Percentiles rank a stretch among this genome's conserved stretches.
phyloP scores from a whole-genome alignment of 495 filamentous ascomycete species.

The Podospora pseudoanserina region DNA sequence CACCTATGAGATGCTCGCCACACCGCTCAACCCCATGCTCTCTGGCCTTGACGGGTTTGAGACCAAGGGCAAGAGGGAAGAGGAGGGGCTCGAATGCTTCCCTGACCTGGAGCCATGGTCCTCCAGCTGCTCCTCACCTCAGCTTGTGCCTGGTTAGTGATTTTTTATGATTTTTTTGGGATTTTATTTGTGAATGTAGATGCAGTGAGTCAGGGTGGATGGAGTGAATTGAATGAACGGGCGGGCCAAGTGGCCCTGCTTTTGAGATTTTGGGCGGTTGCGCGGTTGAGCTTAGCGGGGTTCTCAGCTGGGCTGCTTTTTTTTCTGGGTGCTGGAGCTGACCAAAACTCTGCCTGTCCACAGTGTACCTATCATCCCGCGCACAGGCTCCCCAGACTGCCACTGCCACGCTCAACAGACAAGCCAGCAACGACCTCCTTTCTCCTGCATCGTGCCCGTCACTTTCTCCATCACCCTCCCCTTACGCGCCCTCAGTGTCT shows the following conservation, averaged over 20 bases:
- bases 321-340: conserved; percentile 32
- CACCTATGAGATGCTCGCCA: conserved; percentile 66
- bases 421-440: conserved; percentile 62
- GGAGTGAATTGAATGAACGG: not conserved
- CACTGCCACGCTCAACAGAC: conserved; percentile 58
- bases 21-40: conserved; percentile 77
- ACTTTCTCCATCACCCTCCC: conserved; percentile 76
- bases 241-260: not conserved
- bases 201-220: not conserved
- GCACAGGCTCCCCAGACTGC: conserved; percentile 37
- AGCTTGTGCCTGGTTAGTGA: conserved; percentile 88
- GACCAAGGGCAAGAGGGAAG: conserved; percentile 77
- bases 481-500: conserved; percentile 66
- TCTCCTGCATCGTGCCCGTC: conserved; percentile 76
- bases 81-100: conserved; percentile 70
- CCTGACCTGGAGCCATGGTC: conserved; percentile 64
- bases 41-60: conserved; percentile 70
- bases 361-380: conserved; percentile 79
- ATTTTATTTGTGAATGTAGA: conserved; percentile 20
- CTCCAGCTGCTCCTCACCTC: conserved; percentile 72
- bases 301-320: conserved; percentile 12
- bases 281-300: not conserved
- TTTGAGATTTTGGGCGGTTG: not conserved
- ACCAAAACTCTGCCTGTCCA: conserved; percentile 30
- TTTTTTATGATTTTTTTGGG: conserved; percentile 21